Base-by-base conservation (phyloP, 345 rosid genomes). In the Citrus inodora region DNA sequence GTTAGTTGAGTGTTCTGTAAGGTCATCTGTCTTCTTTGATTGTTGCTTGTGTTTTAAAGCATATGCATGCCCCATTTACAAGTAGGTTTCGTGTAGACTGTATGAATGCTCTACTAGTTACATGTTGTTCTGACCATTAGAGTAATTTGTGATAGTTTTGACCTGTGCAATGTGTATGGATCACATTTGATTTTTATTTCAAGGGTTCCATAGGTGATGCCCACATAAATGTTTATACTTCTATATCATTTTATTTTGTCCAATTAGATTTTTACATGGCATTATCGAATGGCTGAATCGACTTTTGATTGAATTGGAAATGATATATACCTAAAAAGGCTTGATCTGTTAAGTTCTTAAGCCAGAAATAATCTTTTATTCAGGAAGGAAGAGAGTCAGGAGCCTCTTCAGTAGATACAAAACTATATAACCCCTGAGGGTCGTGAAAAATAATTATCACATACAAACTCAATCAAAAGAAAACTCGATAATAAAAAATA, bases 391-490 rank as follows among this genome's bases (percentile, higher is more conserved):
- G 85, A 85, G 86, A 84, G 55, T 69, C 51, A 68, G 60, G 35
- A 70, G 75, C 81, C 87, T 87, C 92, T 82, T 85, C 71, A 83
- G 74, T 59, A 73, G 22, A 79, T 84, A 80, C 87, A 85, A 85
- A 87, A 74, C 74, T 61, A 80, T 48, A 77, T 76, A 84, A 81
- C 55, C 46, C 62, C 32, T 68, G 66, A 30, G 60, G 67, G 69
- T 68, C 13, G 74, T 2, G 72, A 75, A 56, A 55, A 80, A 55
- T 59, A 79, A 70, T 70, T 71, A 73, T 27, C 71, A 38, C 60
- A 82, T 30, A 61, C 58, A 65, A 70, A 78, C 67, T 79, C 79
- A 76, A 42, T 73, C 62, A 59, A 37, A 68, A 17, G 70, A 62
- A 46, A 69, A 75, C 60, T 66, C 38, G 30, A 40, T n/a, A 67